phyloP scores from a whole-genome alignment of 2,329 filamentous ascomycete genomes.

The Ophiocordyceps camponoti-leonardi region DNA sequence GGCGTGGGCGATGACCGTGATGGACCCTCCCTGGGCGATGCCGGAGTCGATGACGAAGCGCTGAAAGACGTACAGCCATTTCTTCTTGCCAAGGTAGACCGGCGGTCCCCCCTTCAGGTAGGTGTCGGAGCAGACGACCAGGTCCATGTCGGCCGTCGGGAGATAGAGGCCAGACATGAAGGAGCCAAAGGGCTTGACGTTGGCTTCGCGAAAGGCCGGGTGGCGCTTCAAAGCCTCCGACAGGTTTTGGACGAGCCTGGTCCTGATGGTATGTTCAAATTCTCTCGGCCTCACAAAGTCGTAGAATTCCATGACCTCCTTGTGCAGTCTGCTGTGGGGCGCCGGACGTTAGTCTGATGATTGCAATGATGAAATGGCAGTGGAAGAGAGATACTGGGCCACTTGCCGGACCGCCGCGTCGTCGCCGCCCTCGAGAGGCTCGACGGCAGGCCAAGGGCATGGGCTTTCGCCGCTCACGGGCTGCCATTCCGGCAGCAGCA shows the following conservation, averaged over 20 bases:
- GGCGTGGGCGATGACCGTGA: conserved; percentile 55
- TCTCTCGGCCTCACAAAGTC: conserved; percentile 60
- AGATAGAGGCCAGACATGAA: conserved; percentile 67
- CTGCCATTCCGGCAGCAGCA: conserved; percentile 35
- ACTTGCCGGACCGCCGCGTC: conserved; percentile 39
- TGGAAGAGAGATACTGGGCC: background rate
- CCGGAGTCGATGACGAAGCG: conserved; percentile 35
- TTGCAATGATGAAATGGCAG: no score
- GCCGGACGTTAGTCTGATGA: no score
- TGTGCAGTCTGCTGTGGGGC: conserved; percentile 55
- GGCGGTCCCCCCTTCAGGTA: conserved; percentile 37
- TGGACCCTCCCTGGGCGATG: conserved; percentile 38
- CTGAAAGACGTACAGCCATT: conserved; percentile 44
- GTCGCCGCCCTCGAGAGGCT: conserved; percentile 36
- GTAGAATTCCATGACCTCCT: conserved; percentile 82
- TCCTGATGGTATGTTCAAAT: conserved; percentile 63
- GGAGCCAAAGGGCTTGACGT: conserved; percentile 72
- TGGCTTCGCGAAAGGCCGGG: conserved; percentile 37
- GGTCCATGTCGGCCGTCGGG: conserved; percentile 75
- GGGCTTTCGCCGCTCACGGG: conserved; percentile 21
- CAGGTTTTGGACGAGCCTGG: conserved; percentile 55
- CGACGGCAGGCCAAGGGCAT: conserved; percentile 45
- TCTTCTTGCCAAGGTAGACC: conserved; percentile 30
- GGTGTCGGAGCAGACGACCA: conserved; percentile 53
- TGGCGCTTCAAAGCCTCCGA: conserved; percentile 36